Evolutionary conservation across 257 asterid genomes (phyloP), one percentile per base, ranked within the genome.

Genomic region (Primulina eburnea): DNA sequence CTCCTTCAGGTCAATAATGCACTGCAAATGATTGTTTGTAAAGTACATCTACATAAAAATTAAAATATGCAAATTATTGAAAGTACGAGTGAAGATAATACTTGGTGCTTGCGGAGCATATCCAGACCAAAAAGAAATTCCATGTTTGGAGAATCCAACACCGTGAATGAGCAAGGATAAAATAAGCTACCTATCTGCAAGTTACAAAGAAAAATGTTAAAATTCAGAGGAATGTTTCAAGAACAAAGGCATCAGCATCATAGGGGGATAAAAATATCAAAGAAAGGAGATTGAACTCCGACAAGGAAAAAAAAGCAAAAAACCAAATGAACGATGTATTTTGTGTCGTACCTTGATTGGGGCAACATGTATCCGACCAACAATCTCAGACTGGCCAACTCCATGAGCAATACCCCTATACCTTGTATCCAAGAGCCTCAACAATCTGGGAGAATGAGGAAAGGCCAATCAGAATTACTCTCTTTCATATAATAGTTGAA

Each of bases 31-130:
- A 65, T 37, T 72, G 60, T 59, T 50, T 35, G 14, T 18, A 74
- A 70, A 75, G 72, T n/a, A 68, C 29, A 76, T 56, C 69, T 24
- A 62, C 37, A 47, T 65, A 71, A 34, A 62, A 47, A 47, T 53
- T 40, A 61, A 74, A 70, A 28, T 61, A 62, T 52, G 66, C 61
- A 68, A 61, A 72, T 63, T 21, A 5, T 53, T 64, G 62, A 18
- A 62, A 65, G 55, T 4, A 72, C 63, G 37, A 5, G 55, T 26
- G 71, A 58, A 71, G 47, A 75, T 30, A 47, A 69, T 88, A 85
- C 97, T 85, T 94, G 99, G 82, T 94, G 99, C 83, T 94, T 94
- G 73, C 96, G 96, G 69, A 94, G 95, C 99, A 91, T 94, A 70
- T 94, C 99, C 85, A 94, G 82, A 47, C 99, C 97, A 81, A 94